These are phyloP conservation scores for Aegle marmelos DNA, from an alignment of 345 rosid genomes.

Conservation along the genomic window DNA sequence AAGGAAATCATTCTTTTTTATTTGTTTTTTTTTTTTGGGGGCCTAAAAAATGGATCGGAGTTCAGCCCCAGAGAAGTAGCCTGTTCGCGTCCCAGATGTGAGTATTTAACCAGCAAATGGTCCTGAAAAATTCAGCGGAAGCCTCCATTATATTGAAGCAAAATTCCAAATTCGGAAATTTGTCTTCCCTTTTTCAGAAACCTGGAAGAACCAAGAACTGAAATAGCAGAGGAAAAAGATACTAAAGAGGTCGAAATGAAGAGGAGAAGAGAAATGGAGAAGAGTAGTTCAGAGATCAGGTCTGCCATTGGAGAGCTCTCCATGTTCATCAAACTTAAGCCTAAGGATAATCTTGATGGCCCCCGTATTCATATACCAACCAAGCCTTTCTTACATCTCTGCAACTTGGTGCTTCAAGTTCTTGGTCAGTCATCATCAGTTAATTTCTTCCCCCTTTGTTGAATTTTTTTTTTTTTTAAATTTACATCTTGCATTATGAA, in stretches of 20 bases:
- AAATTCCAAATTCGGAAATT: not conserved
- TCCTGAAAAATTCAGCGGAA: not conserved
- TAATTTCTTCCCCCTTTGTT: not conserved
- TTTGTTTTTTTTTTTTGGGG: no score
- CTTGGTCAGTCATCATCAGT: constrained; percentile 55
- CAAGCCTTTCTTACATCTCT: constrained; percentile 61
- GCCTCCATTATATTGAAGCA: constrained; percentile 2
- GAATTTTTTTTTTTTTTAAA: not conserved
- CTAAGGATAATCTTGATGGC: constrained; percentile 24
- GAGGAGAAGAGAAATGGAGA: constrained; percentile 70
- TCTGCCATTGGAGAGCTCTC: constrained; percentile 82
- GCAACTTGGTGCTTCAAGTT: constrained; percentile 75
- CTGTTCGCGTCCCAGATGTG: not conserved
- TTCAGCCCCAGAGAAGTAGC: constrained; percentile 15
- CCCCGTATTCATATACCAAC: constrained; percentile 45
- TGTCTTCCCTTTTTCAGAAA: not conserved
- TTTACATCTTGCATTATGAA: not conserved
- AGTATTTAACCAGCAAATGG: not conserved
- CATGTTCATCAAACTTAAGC: constrained; percentile 37
- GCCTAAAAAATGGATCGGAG: no score
- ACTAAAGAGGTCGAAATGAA: constrained; percentile 40
- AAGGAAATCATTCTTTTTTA: not conserved
- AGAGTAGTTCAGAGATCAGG: constrained; percentile 51
- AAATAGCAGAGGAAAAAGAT: not conserved
- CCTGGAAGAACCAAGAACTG: not conserved